A percentile compares a stretch with the other conserved stretches of the same genome.
phyloP scores from a whole-genome alignment of 164 flowering plant genomes.

The Echeveria elegans region DNA sequence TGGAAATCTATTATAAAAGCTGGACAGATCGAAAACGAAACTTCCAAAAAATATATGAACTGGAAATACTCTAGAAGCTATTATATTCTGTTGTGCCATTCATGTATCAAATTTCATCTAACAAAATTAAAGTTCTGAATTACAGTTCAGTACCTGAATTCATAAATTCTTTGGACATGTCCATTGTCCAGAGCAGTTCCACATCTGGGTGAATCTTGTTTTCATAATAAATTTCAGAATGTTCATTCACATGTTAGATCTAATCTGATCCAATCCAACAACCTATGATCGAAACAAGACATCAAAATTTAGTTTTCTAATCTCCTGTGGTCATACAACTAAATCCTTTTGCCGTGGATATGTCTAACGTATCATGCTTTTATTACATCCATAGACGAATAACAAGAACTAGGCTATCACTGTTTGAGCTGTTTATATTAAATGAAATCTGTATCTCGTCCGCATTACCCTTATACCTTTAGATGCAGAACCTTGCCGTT shows the following conservation, averaged over 20 bases:
- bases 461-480: background rate
- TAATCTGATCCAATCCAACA: background rate
- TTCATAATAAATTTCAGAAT: background rate
- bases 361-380: slow-evolving; percentile 1
- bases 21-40: no score
- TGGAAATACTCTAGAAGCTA: no score
- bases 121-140: background rate
- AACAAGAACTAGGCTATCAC: background rate
- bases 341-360: background rate
- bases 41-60: no score
- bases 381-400: background rate
- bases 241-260: background rate
- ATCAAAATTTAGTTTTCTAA: background rate
- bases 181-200: background rate
- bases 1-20: no score
- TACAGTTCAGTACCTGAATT: background rate
- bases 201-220: background rate
- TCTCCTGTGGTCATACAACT: background rate
- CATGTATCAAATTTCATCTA: background rate
- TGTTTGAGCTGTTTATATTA: background rate
- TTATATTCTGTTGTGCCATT: background rate
- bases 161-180: background rate
- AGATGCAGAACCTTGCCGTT: background rate
- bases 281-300: background rate
- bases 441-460: no score